phyloP scores from a whole-genome alignment of 257 asterid species.

The Misopates orontium region DNA sequence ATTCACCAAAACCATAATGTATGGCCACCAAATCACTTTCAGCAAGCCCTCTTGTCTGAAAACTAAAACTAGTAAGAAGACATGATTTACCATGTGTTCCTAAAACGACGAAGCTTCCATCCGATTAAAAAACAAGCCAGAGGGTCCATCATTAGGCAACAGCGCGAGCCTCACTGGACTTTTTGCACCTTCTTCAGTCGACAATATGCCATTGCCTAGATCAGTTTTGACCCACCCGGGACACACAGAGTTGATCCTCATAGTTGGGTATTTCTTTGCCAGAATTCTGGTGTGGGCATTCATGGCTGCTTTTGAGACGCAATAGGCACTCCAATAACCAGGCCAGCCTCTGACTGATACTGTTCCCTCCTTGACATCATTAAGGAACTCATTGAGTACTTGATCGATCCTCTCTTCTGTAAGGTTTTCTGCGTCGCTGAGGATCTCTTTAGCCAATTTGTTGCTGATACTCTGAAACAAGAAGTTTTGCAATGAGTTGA shows the following conservation, averaged over 20 bases:
- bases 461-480: conserved; percentile 40
- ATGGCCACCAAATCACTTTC: background rate
- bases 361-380: conserved; percentile 46
- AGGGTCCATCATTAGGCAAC: conserved; percentile 50
- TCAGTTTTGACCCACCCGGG: conserved; percentile 65
- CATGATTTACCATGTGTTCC: background rate
- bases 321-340: conserved; percentile 32
- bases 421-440: conserved; percentile 38
- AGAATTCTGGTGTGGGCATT: conserved; percentile 61
- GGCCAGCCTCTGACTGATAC: conserved; percentile 59
- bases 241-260: conserved; percentile 44
- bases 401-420: conserved; percentile 53
- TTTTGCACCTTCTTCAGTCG: conserved; percentile 51
- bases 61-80: background rate
- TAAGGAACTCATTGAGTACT: conserved; percentile 45
- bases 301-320: conserved; percentile 52
- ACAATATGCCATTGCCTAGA: conserved; percentile 40
- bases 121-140: conserved; percentile 44
- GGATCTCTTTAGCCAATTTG: conserved; percentile 41
- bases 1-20: conserved; percentile 6
- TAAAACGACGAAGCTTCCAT: conserved; percentile 37
- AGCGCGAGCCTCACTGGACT: conserved; percentile 50
- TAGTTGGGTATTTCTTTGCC: conserved; percentile 40
- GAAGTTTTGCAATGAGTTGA: background rate
- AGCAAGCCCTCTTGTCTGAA: background rate